Evolutionary conservation across 208 protist species (phyloP).

Genomic region (Leishmania gerbilli): DNA sequence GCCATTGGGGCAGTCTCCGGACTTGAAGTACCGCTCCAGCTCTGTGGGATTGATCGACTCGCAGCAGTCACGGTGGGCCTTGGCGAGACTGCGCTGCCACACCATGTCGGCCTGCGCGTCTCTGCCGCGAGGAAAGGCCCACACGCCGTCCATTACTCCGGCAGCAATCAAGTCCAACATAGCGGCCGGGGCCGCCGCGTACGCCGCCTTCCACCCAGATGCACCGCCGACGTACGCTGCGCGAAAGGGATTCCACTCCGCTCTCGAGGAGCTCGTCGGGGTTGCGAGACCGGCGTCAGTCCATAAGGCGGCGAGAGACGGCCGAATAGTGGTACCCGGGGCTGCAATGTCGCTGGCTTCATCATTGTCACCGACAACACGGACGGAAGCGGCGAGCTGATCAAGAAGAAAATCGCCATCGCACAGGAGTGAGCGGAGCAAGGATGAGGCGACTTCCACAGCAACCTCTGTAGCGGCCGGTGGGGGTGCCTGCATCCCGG

Average conservation of each 20-base stretch:
- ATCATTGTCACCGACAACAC: background rate
- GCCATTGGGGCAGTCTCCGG: background rate
- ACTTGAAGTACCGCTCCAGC: conserved; percentile 43
- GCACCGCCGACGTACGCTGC: conserved; percentile 1
- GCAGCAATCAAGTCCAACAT: conserved; percentile 24
- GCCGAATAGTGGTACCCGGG: background rate
- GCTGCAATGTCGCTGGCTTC: background rate
- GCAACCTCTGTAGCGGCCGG: background rate
- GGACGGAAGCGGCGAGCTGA: conserved; percentile 5
- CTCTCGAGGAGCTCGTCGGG: background rate
- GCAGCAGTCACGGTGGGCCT: conserved; percentile 24
- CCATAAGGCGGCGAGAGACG: conserved; percentile 12
- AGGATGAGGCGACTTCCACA: background rate
- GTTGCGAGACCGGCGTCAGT: conserved; percentile 1
- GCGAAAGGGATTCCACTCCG: conserved; percentile 9
- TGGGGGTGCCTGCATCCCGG: background rate
- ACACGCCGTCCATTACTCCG: conserved; percentile 18
- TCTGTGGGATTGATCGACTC: conserved; percentile 23
- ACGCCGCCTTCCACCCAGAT: conserved; percentile 14
- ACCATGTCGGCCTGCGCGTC: background rate
- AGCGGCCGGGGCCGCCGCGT: conserved; percentile 7
- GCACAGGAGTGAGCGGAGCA: conserved; percentile 8
- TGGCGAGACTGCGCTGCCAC: conserved; percentile 5
- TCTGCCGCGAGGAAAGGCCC: background rate
- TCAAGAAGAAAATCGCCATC: conserved; percentile 1